Evolutionary conservation across 1,284 basidiomycete species (phyloP), one percentile per base, ranked within the genome.

Genomic region (Malassezia brasiliensis): DNA sequence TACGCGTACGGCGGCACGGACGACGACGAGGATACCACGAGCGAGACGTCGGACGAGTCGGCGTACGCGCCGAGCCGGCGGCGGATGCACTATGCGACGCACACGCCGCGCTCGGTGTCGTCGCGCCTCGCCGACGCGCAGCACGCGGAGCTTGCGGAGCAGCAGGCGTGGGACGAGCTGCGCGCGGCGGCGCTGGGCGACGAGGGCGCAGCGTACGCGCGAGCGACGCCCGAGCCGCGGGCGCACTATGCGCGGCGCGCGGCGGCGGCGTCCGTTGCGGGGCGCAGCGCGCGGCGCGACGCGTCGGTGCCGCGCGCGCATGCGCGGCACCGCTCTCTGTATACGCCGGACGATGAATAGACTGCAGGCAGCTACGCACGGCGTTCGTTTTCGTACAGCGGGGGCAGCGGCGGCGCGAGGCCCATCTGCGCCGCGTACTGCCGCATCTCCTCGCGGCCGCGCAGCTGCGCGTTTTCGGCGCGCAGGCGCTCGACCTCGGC

Each of bases 401-500:
- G 7, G 25, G 25, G 25, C 25, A 28, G 25, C 25, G 25, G 25
- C 25, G 41, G 45, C 19, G 45, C 19, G 9, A 55, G 46, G 32
- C 54, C 45, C 20, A 51, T 39, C n/a, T 37, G 50, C 10, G 55
- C 55, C 4, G 47, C 55, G 22, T 57, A 57, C 34, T 40, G 44
- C 2, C 49, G 45, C 50, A 66, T 56, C 47, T 68, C 63, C 8
- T 63, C 59, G 19, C 64, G 61, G 5, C 63, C 65, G 11, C 66
- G 60, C 8, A 68, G 60, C 52, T 48, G 61, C 19, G 66, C 66
- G 32, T 68, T 68, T 15, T 68, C 66, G 36, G 65, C 61, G 19
- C 63, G 61, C 22, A 68, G 51, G 1, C 65, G 58, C 50, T 65
- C 66, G 47, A 68, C 35, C 52, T 68, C 66, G 5, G 56, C 53